phyloP scores from a whole-genome alignment of 2,329 filamentous ascomycete species.

The Erysiphe neolycopersici region DNA sequence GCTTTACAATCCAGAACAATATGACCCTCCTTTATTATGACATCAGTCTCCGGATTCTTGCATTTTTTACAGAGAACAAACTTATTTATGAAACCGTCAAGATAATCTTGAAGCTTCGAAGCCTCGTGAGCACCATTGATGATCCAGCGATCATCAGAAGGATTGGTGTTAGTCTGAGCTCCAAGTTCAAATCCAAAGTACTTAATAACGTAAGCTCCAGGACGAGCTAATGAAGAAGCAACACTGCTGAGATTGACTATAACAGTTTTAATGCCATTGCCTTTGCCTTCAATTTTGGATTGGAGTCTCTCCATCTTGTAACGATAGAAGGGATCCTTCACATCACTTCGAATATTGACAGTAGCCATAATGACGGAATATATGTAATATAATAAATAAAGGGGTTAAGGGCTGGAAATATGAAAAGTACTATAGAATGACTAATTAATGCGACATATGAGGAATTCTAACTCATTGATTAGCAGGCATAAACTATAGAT shows the following conservation, averaged over 20 bases:
- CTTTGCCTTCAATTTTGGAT: constrained; percentile 99
- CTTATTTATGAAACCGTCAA: constrained; percentile 94
- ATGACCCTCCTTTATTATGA: constrained; percentile 76
- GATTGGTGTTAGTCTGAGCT: constrained; percentile 94
- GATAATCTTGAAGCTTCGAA: constrained; percentile 85
- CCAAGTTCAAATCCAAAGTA: constrained; percentile 98
- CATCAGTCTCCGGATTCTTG: constrained; percentile 97
- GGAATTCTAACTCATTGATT: constrained; percentile 11
- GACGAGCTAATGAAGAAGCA: constrained; percentile 71
- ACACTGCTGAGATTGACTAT: constrained; percentile 92
- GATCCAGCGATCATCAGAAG: constrained; percentile 96
- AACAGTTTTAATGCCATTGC: constrained; percentile 98
- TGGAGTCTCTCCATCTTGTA: constrained; percentile 99
- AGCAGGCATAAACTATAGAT: constrained; percentile 7
- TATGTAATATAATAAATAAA: constrained; percentile 3
- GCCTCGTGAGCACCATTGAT: constrained; percentile 97
- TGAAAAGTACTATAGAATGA: constrained; percentile 6
- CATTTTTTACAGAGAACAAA: constrained; percentile 99
- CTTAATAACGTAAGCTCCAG: constrained; percentile 91
- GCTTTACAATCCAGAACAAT: constrained; percentile 97
- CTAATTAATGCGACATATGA: constrained; percentile 17
- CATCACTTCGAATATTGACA: constrained; percentile 95
- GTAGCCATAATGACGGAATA: constrained; percentile 57
- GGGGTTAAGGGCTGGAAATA: constrained; percentile 4
- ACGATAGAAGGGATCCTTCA: constrained; percentile 96